A percentile compares a stretch with the other conserved stretches of the same genome.
phyloP scores from a whole-genome alignment of 2,329 filamentous ascomycete species.

The Paraphaeosphaeria sporulosa region DNA sequence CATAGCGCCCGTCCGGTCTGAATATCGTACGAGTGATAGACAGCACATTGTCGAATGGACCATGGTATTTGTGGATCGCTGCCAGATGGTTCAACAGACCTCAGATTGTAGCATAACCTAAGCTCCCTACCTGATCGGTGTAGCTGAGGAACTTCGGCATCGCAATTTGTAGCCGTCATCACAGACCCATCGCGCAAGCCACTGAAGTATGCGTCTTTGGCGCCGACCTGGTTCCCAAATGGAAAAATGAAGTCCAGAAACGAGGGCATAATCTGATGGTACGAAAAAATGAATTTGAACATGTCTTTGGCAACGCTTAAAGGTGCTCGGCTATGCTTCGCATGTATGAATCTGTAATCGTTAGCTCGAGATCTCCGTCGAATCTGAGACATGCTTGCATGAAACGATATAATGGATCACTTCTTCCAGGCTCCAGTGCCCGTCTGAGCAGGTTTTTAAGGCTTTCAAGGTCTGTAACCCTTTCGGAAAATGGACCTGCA shows the following conservation, averaged over 20 bases:
- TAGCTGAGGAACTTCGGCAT: conserved; percentile 46
- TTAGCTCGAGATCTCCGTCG: too few species aligned
- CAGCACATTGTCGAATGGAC: too few species aligned
- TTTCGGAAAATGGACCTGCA: too few species aligned
- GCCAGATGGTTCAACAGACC: conserved; percentile 29
- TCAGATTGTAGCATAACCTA: conserved; percentile 39
- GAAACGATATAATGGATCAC: too few species aligned
- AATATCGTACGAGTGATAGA: too few species aligned
- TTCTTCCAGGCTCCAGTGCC: too few species aligned
- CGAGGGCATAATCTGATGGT: conserved; percentile 44
- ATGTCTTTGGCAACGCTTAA: conserved; percentile 27
- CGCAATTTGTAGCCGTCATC: too few species aligned
- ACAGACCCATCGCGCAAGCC: conserved; percentile 28
- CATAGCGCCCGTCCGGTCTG: not conserved
- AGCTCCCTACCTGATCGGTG: conserved; percentile 45
- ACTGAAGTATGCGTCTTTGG: conserved; percentile 48
- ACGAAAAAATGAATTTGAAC: conserved; percentile 27
- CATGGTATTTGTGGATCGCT: too few species aligned
- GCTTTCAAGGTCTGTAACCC: too few species aligned
- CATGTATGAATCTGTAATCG: conserved; percentile 20
- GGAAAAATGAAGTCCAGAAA: conserved; percentile 52
- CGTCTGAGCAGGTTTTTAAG: too few species aligned
- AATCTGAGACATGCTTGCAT: too few species aligned
- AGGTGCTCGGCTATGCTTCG: conserved; percentile 23
- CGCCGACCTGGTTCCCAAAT: conserved; percentile 42